Base-by-base conservation (phyloP, 768 basidiomycete genomes). In the Peribolospora kevripleyi region DNA sequence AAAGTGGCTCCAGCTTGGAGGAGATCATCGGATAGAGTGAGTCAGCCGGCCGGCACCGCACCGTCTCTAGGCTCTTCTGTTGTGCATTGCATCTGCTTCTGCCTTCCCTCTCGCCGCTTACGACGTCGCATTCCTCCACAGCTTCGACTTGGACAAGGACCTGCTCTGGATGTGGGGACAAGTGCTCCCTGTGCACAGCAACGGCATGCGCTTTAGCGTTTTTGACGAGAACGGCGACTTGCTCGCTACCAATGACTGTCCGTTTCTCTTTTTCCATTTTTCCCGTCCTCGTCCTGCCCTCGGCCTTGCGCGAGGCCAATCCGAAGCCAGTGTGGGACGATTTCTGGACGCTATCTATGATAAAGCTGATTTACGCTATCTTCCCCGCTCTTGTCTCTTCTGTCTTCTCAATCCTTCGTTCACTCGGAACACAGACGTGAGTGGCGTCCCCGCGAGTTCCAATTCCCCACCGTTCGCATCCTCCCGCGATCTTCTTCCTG, bases 131-230 rank as follows among this genome's bases (percentile, higher is more conserved):
- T 85, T 93, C 54, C 64, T 81, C 14, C 63, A 70, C 40, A 77
- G 75, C 61, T 95, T 84, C 62, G 82, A 88, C 65, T 81, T 84
- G 75, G 78, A 86, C 58, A 73, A 76, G 38, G 91, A 97, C 65
- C 85, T 97, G 84, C 70, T 87, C 36, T 91, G 86, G 86, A 73
- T 55, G 41, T 85, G 79, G 77, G 82, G 86, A 62, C 77, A 82
- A 52, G 81, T 87, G n/a, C 74, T 88, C 38, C 81, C 80, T 66
- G 84, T 83, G 0, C 67, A 67, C 53, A 66, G 66, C 11, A 91
- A 91, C 64, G 90, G 90, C 48, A 90, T 97, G 78, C 75, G 86
- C 7, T 95, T 95, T 66, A 80, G 80, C 42, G 82, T 77, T 42
- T 97, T 87, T 60, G 78, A 74, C 53, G 71, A 74, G 49, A 71